Evolutionary conservation across 2,329 filamentous ascomycete genomes (phyloP).

Genomic region (Huntiella decipiens): DNA sequence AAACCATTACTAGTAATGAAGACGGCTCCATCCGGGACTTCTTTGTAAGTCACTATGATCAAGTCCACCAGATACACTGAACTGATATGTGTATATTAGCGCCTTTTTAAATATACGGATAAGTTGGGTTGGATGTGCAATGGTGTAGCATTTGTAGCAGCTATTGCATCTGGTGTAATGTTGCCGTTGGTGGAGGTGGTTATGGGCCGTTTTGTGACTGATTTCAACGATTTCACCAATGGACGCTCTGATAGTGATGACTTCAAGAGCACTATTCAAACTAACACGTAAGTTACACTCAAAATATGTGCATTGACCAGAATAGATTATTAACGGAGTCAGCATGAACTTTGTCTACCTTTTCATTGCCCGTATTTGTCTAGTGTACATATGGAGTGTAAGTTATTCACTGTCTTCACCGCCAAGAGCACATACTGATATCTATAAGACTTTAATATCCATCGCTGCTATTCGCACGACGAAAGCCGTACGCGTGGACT

Average conservation of each 20-base stretch:
- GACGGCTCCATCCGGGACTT: not conserved
- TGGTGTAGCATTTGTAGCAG: conserved; percentile 18
- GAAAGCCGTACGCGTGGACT: conserved; percentile 21
- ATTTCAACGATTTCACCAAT: conserved; percentile 36
- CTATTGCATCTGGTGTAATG: conserved; percentile 20
- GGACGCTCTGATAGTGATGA: conserved; percentile 23
- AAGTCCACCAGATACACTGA: too few species aligned
- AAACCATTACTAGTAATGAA: too few species aligned
- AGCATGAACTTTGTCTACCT: conserved; percentile 36
- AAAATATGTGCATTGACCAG: not conserved
- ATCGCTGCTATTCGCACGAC: conserved; percentile 21
- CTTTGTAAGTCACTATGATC: not conserved
- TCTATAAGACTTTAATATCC: conserved; percentile 19
- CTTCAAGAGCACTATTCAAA: conserved; percentile 31
- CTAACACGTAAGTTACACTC: conserved; percentile 20
- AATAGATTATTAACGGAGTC: not conserved
- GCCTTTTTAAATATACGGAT: conserved; percentile 23
- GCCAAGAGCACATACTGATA: not conserved
- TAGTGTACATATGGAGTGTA: conserved; percentile 37
- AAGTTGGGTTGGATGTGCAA: conserved; percentile 21
- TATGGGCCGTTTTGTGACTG: conserved; percentile 34
- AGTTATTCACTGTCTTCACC: conserved; percentile 4
- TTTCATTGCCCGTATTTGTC: conserved; percentile 32
- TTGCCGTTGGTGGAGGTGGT: conserved; percentile 40
- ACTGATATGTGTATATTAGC: conserved; percentile 13